Percentiles rank a stretch among this genome's conserved stretches.
Conservation (phyloP, 805 yeast genomes). For the Yueomyces sinensis region DNA sequence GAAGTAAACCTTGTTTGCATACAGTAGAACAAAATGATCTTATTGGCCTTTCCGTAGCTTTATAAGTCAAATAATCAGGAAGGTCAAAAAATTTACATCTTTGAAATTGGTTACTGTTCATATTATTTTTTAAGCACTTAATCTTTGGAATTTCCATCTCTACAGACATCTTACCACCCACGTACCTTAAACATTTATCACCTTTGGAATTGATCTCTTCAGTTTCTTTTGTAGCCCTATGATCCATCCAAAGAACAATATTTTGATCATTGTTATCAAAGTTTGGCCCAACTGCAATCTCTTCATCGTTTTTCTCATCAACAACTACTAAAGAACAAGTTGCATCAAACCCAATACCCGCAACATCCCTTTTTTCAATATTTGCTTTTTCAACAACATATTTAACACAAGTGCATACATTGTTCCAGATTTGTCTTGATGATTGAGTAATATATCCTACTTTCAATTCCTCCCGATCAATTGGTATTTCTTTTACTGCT, state of each 20-base stretch:
- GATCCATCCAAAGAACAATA: constrained; percentile 97
- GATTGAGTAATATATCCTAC: constrained; percentile 74
- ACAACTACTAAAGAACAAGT: constrained; percentile 89
- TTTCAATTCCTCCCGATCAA: constrained; percentile 62
- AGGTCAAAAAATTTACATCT: constrained; percentile 77
- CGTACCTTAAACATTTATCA: constrained; percentile 74
- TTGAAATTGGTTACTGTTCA: constrained; percentile 47
- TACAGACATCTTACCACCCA: constrained; percentile 95
- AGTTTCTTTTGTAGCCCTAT: constrained; percentile 79
- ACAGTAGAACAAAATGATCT: constrained; percentile 84
- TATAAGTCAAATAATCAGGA: constrained; percentile 83
- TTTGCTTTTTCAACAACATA: constrained; percentile 63
- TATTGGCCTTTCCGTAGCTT: constrained; percentile 78
- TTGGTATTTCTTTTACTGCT: constrained; percentile 66
- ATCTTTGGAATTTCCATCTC: constrained; percentile 98
- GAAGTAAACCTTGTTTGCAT: constrained; percentile 92
- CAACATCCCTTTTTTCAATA: constrained; percentile 50
- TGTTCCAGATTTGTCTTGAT: constrained; percentile 83
- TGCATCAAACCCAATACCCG: constrained; percentile 93
- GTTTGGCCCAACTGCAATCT: constrained; percentile 88
- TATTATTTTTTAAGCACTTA: constrained; percentile 84
- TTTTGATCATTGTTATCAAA: constrained; percentile 62
- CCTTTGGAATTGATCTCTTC: constrained; percentile 65
- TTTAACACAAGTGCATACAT: constrained; percentile 71
- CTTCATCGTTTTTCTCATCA: constrained; percentile 47